Conservation (phyloP, 371 early-diverging fungal genomes). For the Mucor racemosus region DNA sequence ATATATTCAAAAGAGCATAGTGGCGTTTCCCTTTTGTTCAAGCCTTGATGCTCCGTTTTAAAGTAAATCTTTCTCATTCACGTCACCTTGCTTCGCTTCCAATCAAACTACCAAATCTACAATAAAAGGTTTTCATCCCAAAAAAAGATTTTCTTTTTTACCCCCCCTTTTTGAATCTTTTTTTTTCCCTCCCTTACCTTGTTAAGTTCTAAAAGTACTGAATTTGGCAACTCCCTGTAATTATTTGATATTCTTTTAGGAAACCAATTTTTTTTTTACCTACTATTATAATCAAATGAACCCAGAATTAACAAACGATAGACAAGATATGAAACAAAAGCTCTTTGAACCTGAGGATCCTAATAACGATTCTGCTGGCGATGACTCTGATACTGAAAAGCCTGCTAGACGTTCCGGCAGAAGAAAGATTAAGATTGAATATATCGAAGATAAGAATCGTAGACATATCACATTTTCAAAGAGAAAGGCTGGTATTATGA, state of each 20-base stretch:
- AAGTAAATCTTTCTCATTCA: not conserved
- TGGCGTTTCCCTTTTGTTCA: conserved; percentile 5
- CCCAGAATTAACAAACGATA: conserved; percentile 25
- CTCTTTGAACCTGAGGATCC: conserved; percentile 31
- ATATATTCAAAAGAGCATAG: not conserved
- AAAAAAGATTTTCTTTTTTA: not conserved
- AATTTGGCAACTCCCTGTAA: conserved; percentile 36
- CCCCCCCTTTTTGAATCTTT: conserved; percentile 14
- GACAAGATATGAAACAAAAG: conserved; percentile 20
- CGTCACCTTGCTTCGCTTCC: conserved; percentile 7
- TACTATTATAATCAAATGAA: conserved; percentile 20
- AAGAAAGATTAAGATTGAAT: conserved; percentile 96
- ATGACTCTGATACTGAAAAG: conserved; percentile 48
- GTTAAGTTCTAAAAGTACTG: conserved; percentile 26
- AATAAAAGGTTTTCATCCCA: not conserved
- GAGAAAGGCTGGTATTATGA: conserved; percentile 99
- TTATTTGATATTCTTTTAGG: conserved; percentile 9
- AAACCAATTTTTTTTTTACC: conserved; percentile 16
- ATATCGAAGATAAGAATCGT: conserved; percentile 92
- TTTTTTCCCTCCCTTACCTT: conserved; percentile 27
- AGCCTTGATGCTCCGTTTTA: not conserved
- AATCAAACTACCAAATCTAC: not conserved
- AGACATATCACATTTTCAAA: conserved; percentile 98
- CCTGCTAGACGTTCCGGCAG: conserved; percentile 75
- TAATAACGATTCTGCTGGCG: conserved; percentile 24